Conservation (phyloP, 2,329 filamentous ascomycete species). For the Arachnomyces sp. region DNA sequence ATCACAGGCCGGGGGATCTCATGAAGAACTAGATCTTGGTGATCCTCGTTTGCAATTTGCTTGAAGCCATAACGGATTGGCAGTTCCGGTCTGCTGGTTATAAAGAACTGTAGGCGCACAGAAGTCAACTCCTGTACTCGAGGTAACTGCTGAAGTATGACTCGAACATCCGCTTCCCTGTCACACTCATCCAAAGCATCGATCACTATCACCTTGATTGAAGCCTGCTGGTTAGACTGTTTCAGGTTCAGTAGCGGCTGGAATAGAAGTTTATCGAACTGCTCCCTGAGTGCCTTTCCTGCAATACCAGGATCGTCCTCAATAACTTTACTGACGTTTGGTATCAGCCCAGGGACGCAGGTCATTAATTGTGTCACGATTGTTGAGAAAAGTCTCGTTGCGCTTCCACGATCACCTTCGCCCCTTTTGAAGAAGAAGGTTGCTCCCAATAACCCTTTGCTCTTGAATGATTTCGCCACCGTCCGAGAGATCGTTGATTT, state of each 20-base stretch:
- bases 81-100: constrained; percentile 24
- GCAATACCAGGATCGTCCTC: constrained; percentile 19
- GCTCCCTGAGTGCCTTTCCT: constrained; percentile 17
- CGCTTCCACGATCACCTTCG: constrained; percentile 6
- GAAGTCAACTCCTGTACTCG: constrained; percentile 6
- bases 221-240: not conserved
- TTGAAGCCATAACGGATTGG: constrained; percentile 17
- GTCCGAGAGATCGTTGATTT: constrained; percentile 22
- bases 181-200: constrained; percentile 26
- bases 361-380: constrained; percentile 1
- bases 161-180: constrained; percentile 14
- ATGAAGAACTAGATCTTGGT: constrained; percentile 18
- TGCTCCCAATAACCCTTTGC: constrained; percentile 9
- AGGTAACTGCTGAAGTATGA: constrained; percentile 17
- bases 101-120: constrained; percentile 18
- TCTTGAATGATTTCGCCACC: constrained; percentile 8
- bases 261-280: constrained; percentile 20
- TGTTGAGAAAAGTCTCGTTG: constrained; percentile 3
- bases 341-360: constrained; percentile 18
- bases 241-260: constrained; percentile 12
- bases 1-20: constrained; percentile 17
- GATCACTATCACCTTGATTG: constrained; percentile 17
- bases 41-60: constrained; percentile 9
- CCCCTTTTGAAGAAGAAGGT: constrained; percentile 21
- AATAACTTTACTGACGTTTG: constrained; percentile 14